These are phyloP conservation scores for Cordia subcordata DNA, from an alignment of 257 asterid species.

Conservation along the genomic window DNA sequence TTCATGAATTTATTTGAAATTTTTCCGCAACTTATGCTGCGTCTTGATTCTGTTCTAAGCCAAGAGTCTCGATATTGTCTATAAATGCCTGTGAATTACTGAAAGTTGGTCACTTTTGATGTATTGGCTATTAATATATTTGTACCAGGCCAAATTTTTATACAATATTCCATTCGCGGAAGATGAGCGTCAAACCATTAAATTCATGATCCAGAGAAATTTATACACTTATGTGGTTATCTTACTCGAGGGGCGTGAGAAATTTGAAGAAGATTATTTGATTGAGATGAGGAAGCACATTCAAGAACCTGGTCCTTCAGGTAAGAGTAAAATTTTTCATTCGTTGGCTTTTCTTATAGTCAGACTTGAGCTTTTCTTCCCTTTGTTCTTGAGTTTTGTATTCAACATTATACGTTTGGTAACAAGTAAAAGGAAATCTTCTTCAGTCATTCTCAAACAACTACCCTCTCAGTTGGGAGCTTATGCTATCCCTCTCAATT, in stretches of 20 bases:
- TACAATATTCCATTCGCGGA: conserved; percentile 67
- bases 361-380: not conserved
- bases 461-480: too few relatives aligned
- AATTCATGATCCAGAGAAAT: conserved; percentile 64
- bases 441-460: too few relatives aligned
- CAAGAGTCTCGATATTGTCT: not conserved
- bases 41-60: too few relatives aligned
- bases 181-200: conserved; percentile 70
- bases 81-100: not conserved
- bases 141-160: conserved; percentile 66
- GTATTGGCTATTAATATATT: not conserved
- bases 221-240: conserved; percentile 64
- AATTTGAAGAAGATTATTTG: conserved; percentile 54
- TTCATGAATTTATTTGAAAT: too few relatives aligned
- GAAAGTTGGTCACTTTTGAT: not conserved
- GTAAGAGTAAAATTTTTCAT: conserved; percentile 22
- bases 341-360: too few relatives aligned
- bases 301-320: conserved; percentile 76
- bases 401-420: too few relatives aligned
- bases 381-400: too few relatives aligned
- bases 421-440: too few relatives aligned
- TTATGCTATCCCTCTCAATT: too few relatives aligned
- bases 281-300: conserved; percentile 34
- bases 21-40: too few relatives aligned
- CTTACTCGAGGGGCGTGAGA: conserved; percentile 72